Evolutionary conservation across 2,329 filamentous ascomycete species (phyloP).

Genomic region (Microdochium nivale): DNA sequence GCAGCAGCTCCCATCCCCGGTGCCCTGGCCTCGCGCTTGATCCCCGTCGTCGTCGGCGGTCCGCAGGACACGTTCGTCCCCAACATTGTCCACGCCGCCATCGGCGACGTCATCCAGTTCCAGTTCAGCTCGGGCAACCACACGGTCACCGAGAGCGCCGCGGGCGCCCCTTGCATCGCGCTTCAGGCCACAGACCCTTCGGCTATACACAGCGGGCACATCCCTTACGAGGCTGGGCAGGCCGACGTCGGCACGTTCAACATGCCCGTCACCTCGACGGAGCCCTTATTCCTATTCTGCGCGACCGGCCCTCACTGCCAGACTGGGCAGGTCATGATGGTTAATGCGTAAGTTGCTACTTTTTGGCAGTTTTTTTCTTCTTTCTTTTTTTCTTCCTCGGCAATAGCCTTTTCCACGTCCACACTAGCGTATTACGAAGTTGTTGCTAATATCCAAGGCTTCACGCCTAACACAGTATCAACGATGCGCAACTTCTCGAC

Average conservation of each 20-base stretch:
- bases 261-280: conserved; percentile 32
- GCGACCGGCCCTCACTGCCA: conserved; percentile 39
- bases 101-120: conserved; percentile 31
- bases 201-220: conserved; percentile 30
- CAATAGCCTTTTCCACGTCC: not conserved
- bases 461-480: conserved; percentile 5
- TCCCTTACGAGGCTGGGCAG: conserved; percentile 26
- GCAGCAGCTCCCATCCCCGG: not conserved
- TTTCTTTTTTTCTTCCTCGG: not conserved
- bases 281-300: conserved; percentile 42
- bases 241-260: conserved; percentile 34
- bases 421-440: no score
- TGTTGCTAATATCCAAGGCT: not conserved
- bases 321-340: conserved; percentile 38
- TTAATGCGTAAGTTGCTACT: conserved; percentile 35
- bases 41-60: conserved; percentile 28
- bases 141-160: conserved; percentile 30
- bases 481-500: conserved; percentile 18
- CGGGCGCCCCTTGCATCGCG: conserved; percentile 26
- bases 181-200: conserved; percentile 21
- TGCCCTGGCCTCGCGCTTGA: conserved; percentile 6
- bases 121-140: conserved; percentile 34
- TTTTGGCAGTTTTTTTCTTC: not conserved
- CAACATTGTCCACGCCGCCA: conserved; percentile 21
- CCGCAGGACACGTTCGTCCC: conserved; percentile 27